Evolutionary conservation across 2,329 filamentous ascomycete genomes (phyloP).

Genomic region (Sporothrix phasma): DNA sequence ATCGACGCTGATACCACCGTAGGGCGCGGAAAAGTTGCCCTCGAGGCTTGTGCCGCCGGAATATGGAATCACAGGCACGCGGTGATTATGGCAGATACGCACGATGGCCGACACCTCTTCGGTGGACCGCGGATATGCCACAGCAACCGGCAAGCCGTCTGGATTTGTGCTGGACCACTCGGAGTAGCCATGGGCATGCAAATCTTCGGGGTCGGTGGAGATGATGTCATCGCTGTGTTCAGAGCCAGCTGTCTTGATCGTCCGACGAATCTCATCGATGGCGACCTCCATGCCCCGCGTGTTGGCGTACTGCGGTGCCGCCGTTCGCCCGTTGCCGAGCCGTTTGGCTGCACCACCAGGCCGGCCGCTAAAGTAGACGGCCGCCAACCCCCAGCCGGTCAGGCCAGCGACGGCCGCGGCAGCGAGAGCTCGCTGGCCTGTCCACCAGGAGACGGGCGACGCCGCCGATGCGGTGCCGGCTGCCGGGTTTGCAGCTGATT

Average conservation of each 20-base stretch:
- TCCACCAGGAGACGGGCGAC: conserved; percentile 21
- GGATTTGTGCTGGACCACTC: conserved; percentile 56
- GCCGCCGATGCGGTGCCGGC: neutral
- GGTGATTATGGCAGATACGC: conserved; percentile 65
- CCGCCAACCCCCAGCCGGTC: conserved; percentile 34
- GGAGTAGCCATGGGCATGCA: conserved; percentile 54
- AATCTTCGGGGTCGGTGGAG: conserved; percentile 52
- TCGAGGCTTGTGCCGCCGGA: conserved; percentile 81
- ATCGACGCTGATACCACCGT: conserved; percentile 80
- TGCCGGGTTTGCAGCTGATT: neutral
- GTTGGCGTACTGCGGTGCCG: conserved; percentile 31
- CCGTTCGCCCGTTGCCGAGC: conserved; percentile 21
- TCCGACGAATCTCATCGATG: conserved; percentile 38
- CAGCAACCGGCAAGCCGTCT: conserved; percentile 50
- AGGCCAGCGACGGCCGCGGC: conserved; percentile 32
- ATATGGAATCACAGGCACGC: conserved; percentile 76
- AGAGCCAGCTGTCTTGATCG: conserved; percentile 22
- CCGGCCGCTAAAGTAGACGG: conserved; percentile 21
- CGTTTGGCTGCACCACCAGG: conserved; percentile 20
- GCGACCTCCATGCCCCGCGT: conserved; percentile 33
- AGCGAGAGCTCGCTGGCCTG: conserved; percentile 28
- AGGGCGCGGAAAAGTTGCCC: conserved; percentile 80
- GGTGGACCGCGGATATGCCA: conserved; percentile 53
- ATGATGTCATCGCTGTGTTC: conserved; percentile 39
- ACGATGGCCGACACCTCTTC: conserved; percentile 50